Percentiles rank a stretch among this genome's conserved stretches.
Conservation (phyloP, 352 stramenopile genomes). For the Phytophthora podocarpi region DNA sequence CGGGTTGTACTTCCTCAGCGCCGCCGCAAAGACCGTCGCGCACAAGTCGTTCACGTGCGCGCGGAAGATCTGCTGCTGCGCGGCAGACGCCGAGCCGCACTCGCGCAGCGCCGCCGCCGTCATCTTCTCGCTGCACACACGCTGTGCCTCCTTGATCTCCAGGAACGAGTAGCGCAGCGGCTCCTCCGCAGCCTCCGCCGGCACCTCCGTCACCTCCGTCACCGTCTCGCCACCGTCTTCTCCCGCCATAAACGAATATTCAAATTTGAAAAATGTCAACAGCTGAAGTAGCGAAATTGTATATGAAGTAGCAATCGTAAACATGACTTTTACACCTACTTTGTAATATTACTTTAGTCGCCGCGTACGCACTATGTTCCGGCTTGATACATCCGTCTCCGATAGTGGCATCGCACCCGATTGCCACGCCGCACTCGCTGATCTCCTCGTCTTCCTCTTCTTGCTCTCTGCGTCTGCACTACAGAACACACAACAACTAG, state of each 20-base stretch:
- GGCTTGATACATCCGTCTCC: constrained; percentile 3
- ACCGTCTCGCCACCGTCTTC: constrained; percentile 1
- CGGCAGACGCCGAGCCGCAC: constrained; percentile 51
- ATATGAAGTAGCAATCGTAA: too few relatives aligned
- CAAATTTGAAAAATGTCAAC: constrained; percentile 17
- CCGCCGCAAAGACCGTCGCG: constrained; percentile 69
- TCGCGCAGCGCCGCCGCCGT: constrained; percentile 50
- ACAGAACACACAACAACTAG: constrained; percentile 9
- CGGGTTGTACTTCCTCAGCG: constrained; percentile 75
- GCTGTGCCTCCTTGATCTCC: constrained; percentile 81
- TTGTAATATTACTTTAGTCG: constrained; percentile 1
- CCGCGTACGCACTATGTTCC: background rate
- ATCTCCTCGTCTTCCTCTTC: constrained; percentile 7
- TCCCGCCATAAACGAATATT: constrained; percentile 26
- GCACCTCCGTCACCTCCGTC: background rate
- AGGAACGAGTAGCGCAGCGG: constrained; percentile 64
- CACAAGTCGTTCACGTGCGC: constrained; percentile 79
- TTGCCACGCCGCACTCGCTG: constrained; percentile 6
- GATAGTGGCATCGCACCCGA: constrained; percentile 4
- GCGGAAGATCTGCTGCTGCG: constrained; percentile 78
- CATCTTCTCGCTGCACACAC: constrained; percentile 65
- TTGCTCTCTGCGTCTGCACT: background rate
- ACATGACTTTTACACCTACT: too few relatives aligned
- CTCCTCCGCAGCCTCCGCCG: background rate
- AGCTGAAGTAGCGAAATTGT: background rate